Evolutionary conservation across 2,329 filamentous ascomycete species (phyloP).

Genomic region (Aspergillus sp.): DNA sequence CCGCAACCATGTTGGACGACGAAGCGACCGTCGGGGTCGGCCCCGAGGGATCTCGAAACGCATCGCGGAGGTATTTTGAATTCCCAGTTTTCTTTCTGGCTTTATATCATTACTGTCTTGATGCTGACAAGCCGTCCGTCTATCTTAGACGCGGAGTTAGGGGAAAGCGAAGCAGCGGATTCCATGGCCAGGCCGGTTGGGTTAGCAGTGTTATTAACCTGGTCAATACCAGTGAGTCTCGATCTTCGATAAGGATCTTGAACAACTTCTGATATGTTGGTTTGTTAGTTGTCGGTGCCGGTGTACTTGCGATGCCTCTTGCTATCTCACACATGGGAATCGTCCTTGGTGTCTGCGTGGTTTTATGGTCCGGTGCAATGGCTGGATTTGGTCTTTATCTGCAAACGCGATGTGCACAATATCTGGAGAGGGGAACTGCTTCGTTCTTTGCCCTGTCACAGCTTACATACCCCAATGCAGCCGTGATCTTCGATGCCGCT

Average conservation of each 20-base stretch:
- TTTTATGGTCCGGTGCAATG: conserved; percentile 85
- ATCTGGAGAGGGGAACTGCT: conserved; percentile 80
- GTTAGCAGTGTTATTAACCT: conserved; percentile 90
- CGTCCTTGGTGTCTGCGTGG: conserved; percentile 73
- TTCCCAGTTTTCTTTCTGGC: not conserved
- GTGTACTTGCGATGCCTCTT: conserved; percentile 91
- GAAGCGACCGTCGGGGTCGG: conserved; percentile 25
- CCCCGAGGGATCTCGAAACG: conserved; percentile 18
- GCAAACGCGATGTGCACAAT: conserved; percentile 86
- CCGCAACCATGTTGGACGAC: conserved; percentile 25
- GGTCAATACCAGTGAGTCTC: conserved; percentile 76
- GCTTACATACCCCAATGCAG: conserved; percentile 92
- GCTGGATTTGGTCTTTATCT: conserved; percentile 92
- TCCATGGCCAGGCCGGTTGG: conserved; percentile 74
- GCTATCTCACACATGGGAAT: conserved; percentile 96
- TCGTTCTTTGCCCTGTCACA: conserved; percentile 98
- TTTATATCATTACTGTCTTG: not conserved
- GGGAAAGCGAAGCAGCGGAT: conserved; percentile 66
- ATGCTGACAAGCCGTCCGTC: not conserved
- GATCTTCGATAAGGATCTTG: not conserved
- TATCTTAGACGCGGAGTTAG: conserved; percentile 31
- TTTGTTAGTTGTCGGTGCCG: conserved; percentile 75
- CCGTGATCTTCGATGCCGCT: conserved; percentile 89
- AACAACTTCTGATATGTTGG: conserved; percentile 7
- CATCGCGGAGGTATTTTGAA: conserved; percentile 25